phyloP scores from a whole-genome alignment of 2,329 filamentous ascomycete species.

The Emericellopsis atlantica region DNA sequence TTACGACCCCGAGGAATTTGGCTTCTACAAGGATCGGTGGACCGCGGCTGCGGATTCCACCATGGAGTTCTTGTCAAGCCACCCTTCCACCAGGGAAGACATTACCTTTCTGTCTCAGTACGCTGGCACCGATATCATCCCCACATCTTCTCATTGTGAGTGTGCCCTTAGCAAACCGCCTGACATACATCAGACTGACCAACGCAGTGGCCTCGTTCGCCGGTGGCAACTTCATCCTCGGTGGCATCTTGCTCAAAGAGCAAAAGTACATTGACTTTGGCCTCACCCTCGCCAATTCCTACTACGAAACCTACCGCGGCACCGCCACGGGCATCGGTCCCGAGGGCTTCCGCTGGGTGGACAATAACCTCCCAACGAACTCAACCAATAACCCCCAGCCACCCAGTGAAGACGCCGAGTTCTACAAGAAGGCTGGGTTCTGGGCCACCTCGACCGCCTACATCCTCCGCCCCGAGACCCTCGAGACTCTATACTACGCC shows the following conservation, averaged over 20 bases:
- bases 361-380: slow-evolving; percentile 25
- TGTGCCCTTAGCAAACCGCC: slow-evolving; percentile 3
- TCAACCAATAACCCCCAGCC: slow-evolving; percentile 16
- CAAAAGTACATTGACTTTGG: slow-evolving; percentile 63
- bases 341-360: slow-evolving; percentile 55
- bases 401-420: slow-evolving; percentile 19
- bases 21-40: slow-evolving; percentile 61
- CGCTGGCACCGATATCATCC: slow-evolving; percentile 27
- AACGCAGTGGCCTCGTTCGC: slow-evolving; percentile 65
- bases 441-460: slow-evolving; percentile 53
- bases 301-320: slow-evolving; percentile 58
- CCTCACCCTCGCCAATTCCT: slow-evolving; percentile 56
- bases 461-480: slow-evolving; percentile 64
- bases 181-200: slow-evolving; percentile 17
- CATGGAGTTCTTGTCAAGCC: slow-evolving; percentile 57
- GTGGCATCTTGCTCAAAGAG: slow-evolving; percentile 54
- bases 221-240: slow-evolving; percentile 76
- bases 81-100: slow-evolving; percentile 53
- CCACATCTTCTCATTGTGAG: slow-evolving; percentile 37
- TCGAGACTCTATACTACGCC: slow-evolving; percentile 80
- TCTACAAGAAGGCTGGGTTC: slow-evolving; percentile 59
- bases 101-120: slow-evolving; percentile 59
- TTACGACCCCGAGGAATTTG: slow-evolving; percentile 57
- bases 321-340: slow-evolving; percentile 68
- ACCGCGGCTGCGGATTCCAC: slow-evolving; percentile 61